These are phyloP conservation scores for Diplodia scrobiculata DNA, from an alignment of 2,329 filamentous ascomycete species.

Conservation along the genomic window DNA sequence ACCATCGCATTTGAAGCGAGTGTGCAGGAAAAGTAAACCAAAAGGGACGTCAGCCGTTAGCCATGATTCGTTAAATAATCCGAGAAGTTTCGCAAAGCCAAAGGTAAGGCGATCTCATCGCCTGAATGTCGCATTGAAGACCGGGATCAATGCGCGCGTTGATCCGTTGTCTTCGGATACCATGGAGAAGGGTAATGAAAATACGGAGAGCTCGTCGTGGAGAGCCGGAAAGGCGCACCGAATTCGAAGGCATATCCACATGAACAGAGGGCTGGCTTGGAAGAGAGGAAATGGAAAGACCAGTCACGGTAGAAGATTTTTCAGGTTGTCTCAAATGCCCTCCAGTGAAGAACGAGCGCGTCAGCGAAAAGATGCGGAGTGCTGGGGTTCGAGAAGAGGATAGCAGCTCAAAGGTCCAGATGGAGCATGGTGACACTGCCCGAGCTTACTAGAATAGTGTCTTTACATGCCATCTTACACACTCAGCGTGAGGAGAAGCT, in stretches of 20 bases:
- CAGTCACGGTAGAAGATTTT: not conserved
- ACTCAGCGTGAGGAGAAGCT: not conserved
- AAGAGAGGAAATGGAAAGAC: not conserved
- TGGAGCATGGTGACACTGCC: not conserved
- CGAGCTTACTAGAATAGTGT: not conserved
- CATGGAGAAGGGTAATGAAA: not conserved
- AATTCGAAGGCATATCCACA: not conserved
- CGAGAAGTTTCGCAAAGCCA: not conserved
- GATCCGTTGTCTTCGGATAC: no score
- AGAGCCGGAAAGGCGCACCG: not conserved
- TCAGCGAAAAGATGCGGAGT: not conserved
- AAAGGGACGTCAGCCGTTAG: slow-evolving; percentile 2
- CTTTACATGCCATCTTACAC: not conserved
- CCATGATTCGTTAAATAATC: slow-evolving; percentile 1
- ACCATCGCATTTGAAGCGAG: not conserved
- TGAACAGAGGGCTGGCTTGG: not conserved
- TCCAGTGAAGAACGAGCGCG: not conserved
- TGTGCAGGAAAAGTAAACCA: slow-evolving; percentile 3
- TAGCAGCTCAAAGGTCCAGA: not conserved
- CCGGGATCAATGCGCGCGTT: not conserved
- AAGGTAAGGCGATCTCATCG: not conserved
- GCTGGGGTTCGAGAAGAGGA: not conserved
- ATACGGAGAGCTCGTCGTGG: not conserved
- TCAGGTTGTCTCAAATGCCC: not conserved
- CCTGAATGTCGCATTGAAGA: not conserved